Evolutionary conservation across 805 yeast genomes (phyloP), one percentile per base, ranked within the genome.

Genomic region (Candida easanensis): DNA sequence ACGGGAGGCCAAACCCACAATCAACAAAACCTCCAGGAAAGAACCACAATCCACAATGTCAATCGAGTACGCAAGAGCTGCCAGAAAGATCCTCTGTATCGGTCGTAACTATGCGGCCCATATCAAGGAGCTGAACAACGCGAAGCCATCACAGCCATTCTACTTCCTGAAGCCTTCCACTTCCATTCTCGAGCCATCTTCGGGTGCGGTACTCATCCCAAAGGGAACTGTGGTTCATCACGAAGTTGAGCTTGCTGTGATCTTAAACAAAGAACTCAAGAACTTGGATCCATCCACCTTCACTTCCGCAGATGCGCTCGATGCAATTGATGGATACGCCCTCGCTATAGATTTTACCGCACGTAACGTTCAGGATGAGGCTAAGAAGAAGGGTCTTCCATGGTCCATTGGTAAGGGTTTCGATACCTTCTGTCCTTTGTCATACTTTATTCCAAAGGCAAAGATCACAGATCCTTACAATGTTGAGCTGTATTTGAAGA

Each of bases 31-130:
- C n/a, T n/a, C n/a, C n/a, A n/a, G n/a, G n/a, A n/a, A n/a, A n/a
- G n/a, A n/a, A n/a, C n/a, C n/a, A n/a, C n/a, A n/a, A n/a, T n/a
- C n/a, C n/a, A n/a, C n/a, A n/a, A 47, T 48, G 52, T 47, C 60
- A 5, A 43, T 52, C 38, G 62, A 68, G 23, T 85, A 83, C 60
- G 67, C 82, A 33, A 79, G 76, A 44, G 57, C 68, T 16, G 89
- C 88, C 2, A 74, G 82, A 28, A 93, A 93, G 67, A 78, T 91
- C 58, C 76, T 93, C 15, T 93, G 99, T 65, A 91, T 93, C 52
- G 99, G 99, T 35, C 83, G 99, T 56, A 93, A 93, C 66, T 93
- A 89, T 62, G 95, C 88, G n/a, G 97, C 96, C 17, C 99, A 93
- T 58, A 87, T 89, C 60, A 77, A 84, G 49, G 99, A 93, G 63